Evolutionary conservation across 2,329 filamentous ascomycete genomes (phyloP).

Genomic region (Paracorniculantispora psalliotae): DNA sequence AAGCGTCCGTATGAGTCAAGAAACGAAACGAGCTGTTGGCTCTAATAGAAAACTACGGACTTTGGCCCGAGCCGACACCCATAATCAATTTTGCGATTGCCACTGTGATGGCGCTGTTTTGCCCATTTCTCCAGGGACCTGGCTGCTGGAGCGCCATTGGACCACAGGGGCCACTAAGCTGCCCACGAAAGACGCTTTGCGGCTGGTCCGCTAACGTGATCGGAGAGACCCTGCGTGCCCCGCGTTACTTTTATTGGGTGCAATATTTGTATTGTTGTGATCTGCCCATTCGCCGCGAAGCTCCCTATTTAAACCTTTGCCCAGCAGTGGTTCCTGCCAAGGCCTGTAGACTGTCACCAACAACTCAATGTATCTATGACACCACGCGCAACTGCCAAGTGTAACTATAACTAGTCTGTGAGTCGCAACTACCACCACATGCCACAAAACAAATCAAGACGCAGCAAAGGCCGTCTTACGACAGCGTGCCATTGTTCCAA

Average conservation of each 20-base stretch:
- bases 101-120: neutral
- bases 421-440: neutral
- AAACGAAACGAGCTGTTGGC: neutral
- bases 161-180: neutral
- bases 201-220: conserved; percentile 11
- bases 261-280: neutral
- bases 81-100: neutral
- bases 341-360: neutral
- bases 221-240: conserved; percentile 11
- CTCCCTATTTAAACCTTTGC: neutral
- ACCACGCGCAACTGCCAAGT: no score
- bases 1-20: neutral
- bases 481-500: neutral
- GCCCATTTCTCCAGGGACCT: neutral
- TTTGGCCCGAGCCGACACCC: neutral
- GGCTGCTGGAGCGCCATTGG: neutral
- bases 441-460: conserved; percentile 3
- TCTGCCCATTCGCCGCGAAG: neutral
- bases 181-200: neutral
- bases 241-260: conserved; percentile 5
- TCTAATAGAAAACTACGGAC: neutral
- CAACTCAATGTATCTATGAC: neutral
- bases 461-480: neutral
- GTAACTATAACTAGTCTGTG: neutral
- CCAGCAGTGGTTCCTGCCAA: neutral